A percentile compares a stretch with the other conserved stretches of the same genome.
Evolutionary conservation across 1,284 basidiomycete genomes (phyloP).

Genomic region (Sporisorium iseilematis-ciliati): DNA sequence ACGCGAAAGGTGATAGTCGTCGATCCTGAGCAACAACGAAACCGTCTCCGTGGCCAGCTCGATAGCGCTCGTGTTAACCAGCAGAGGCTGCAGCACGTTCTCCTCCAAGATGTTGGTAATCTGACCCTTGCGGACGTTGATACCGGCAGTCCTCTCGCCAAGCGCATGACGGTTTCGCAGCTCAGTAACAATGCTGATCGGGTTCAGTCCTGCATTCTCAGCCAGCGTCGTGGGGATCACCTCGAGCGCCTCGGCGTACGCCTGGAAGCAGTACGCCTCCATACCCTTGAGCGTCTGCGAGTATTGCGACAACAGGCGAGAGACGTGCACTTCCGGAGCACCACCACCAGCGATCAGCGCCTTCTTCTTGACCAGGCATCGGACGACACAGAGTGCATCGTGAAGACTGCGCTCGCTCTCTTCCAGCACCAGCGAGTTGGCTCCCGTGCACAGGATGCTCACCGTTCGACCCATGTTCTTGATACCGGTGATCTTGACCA

Average conservation of each 20-base stretch:
- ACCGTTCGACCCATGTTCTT: conserved; percentile 96
- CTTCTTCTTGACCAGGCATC: conserved; percentile 98
- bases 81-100: conserved; percentile 94
- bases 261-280: conserved; percentile 99
- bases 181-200: conserved; percentile 98
- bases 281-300: conserved; percentile 95
- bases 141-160: conserved; percentile 94
- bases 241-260: conserved; percentile 96
- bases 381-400: conserved; percentile 96
- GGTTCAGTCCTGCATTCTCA: conserved; percentile 98
- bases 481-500: conserved; percentile 93
- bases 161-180: conserved; percentile 94
- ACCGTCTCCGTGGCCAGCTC: conserved; percentile 98
- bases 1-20: conserved; percentile 78
- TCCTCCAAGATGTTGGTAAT: conserved; percentile 98
- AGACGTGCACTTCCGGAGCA: conserved; percentile 97
- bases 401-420: conserved; percentile 97
- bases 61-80: conserved; percentile 94
- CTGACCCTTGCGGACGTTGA: conserved; percentile 86
- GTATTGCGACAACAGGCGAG: conserved; percentile 90
- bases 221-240: conserved; percentile 98
- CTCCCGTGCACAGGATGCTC: conserved; percentile 93
- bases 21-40: conserved; percentile 94
- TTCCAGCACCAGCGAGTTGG: conserved; percentile 93
- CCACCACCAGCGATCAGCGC: conserved; percentile 97